phyloP scores from a whole-genome alignment of 148 eudicot genomes.

The Selenicereus undatus region DNA sequence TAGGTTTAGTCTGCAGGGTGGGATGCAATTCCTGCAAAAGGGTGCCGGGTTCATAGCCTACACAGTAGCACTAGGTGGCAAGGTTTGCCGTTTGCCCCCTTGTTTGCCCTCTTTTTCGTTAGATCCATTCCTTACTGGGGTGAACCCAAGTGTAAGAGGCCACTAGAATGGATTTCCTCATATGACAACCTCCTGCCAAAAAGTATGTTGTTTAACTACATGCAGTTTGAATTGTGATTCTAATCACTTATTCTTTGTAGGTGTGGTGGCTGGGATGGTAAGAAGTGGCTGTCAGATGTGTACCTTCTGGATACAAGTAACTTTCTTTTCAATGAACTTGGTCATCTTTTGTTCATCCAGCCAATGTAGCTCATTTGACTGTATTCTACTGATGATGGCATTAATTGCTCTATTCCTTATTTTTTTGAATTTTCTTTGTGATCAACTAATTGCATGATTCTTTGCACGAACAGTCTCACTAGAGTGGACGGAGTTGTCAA shows the following conservation, averaged over 20 bases:
- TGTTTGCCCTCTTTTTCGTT: neutral
- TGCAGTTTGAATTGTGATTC: constrained; percentile 13
- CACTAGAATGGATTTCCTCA: neutral
- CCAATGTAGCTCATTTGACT: neutral
- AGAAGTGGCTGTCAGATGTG: constrained; percentile 92
- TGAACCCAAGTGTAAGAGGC: neutral
- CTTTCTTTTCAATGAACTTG: constrained; percentile 1
- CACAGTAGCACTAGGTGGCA: neutral
- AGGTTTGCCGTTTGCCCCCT: neutral
- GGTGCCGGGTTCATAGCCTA: neutral
- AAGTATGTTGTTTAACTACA: neutral
- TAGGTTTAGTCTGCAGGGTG: neutral
- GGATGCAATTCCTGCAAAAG: neutral
- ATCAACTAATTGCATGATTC: neutral
- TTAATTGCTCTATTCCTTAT: neutral
- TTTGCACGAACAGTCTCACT: constrained; percentile 68
- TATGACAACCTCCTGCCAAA: neutral
- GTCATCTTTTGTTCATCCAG: neutral
- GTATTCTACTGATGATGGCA: neutral
- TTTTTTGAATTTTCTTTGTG: too few species aligned
- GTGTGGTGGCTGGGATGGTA: constrained; percentile 99
- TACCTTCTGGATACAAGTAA: constrained; percentile 93
- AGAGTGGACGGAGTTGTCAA: constrained; percentile 91
- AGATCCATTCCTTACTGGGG: neutral
- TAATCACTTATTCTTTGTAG: constrained; percentile 39